A percentile compares a stretch with the other conserved stretches of the same genome.
These are phyloP conservation scores for Tothia fuscella DNA, from an alignment of 2,329 filamentous ascomycete species.

Conservation along the genomic window DNA sequence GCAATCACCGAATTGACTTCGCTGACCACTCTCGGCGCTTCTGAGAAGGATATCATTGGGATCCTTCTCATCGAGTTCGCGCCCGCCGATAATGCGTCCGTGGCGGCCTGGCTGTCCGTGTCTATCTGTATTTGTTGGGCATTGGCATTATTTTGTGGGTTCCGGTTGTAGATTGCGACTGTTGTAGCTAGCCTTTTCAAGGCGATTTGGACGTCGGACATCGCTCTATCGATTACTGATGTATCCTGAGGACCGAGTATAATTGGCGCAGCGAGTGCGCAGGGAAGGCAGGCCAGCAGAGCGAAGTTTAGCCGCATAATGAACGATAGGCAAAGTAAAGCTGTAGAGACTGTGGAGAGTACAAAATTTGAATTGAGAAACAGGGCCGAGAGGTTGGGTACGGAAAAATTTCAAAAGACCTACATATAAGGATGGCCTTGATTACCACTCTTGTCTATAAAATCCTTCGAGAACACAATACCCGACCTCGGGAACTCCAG, in stretches of 20 bases:
- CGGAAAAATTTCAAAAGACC: no score
- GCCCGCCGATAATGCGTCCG: neutral
- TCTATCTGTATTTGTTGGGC: neutral
- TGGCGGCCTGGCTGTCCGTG: neutral
- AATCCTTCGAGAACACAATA: no score
- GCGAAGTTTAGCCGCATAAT: no score
- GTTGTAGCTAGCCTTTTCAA: neutral
- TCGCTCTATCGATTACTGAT: neutral
- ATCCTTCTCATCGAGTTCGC: neutral
- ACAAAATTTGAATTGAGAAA: no score
- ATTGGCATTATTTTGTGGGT: neutral
- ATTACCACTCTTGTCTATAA: no score
- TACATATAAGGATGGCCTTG: no score
- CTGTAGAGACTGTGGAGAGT: no score
- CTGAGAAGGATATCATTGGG: neutral
- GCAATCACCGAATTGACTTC: neutral
- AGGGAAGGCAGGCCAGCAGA: neutral
- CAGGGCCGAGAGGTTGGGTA: no score
- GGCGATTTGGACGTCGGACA: neutral
- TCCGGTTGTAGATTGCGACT: neutral
- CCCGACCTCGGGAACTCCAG: no score
- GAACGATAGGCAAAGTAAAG: no score
- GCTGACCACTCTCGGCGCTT: neutral
- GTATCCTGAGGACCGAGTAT: neutral
- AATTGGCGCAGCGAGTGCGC: neutral